Base-by-base conservation (phyloP, 257 asterid species). In the Cynanchum wilfordii region DNA sequence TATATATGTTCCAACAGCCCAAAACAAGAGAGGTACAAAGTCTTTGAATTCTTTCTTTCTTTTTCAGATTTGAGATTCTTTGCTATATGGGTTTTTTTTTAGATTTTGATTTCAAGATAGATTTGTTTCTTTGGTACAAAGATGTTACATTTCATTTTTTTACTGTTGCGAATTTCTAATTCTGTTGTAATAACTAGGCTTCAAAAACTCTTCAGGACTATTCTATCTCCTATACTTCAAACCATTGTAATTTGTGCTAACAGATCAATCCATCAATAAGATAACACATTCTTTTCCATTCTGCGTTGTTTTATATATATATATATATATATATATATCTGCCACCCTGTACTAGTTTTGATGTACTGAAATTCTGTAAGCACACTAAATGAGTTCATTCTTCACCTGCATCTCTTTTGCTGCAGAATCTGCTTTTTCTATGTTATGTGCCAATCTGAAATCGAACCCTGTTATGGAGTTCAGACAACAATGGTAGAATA, bases 21-120 rank as follows among this genome's bases (percentile, higher is more conserved):
- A 59, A 22, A 29, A 30, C 27, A 42, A 66, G 47, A 50, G 24
- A 50, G 24, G 59, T 47, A 60, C 11, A 56, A 76, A 65, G 47
- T 52, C 24, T 72, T 70, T 71, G 58, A 75, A 73, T 30, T 29
- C 16, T 47, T 47, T 24, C n/a, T 71, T 67, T 81, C 63, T 58
- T 75, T 77, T 79, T 67, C 69, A 65, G 67, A 73, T 72, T 70
- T 78, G 47, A 44, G 51, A 73, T 76, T 69, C 76, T 82, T 68
- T 69, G 57, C 49, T 59, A 73, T 68, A 44, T 58, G 36, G 33
- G 59, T 74, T 58, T 52, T 33, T 33, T 7, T 55, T 38, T 5
- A 60, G 58, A 45, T 67, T 44, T 45, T 13, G 42, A 44, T 68
- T 24, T 20, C 20, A 22, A 45, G 20, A 52, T 1, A 33, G 11